Conservation (phyloP, 2,329 filamentous ascomycete genomes). For the Alternaria longipes region DNA sequence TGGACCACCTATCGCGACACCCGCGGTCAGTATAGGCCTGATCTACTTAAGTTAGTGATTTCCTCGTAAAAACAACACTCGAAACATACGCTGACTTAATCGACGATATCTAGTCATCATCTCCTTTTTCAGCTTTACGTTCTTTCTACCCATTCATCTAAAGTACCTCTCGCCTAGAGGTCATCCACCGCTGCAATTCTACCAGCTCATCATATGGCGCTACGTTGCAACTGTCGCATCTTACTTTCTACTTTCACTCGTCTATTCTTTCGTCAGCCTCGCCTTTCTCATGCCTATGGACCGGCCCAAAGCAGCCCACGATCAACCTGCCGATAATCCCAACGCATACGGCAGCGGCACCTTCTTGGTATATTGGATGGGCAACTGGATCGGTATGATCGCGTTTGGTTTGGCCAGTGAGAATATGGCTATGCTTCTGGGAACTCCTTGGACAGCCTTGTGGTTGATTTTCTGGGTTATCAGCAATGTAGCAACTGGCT, state of each 20-base stretch:
- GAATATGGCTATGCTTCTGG: conserved; percentile 71
- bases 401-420: conserved; percentile 70
- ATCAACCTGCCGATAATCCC: conserved; percentile 56
- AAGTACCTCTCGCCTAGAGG: conserved; percentile 64
- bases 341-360: conserved; percentile 66
- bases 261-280: conserved; percentile 69
- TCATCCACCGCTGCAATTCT: conserved; percentile 66
- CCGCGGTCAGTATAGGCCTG: conserved; percentile 68
- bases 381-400: conserved; percentile 70
- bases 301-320: conserved; percentile 56
- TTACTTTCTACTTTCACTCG: conserved; percentile 69
- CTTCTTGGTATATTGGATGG: conserved; percentile 70
- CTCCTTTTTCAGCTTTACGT: conserved; percentile 71
- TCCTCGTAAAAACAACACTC: not conserved
- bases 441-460: conserved; percentile 68
- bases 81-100: not conserved
- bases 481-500: conserved; percentile 68
- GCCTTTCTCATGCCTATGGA: conserved; percentile 69
- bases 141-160: conserved; percentile 70
- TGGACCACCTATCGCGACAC: conserved; percentile 62
- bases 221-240: conserved; percentile 64
- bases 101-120: conserved; percentile 66
- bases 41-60: conserved; percentile 55
- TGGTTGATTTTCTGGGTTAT: conserved; percentile 76
- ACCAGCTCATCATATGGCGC: conserved; percentile 67